A percentile compares a stretch with the other conserved stretches of the same genome.
Evolutionary conservation across 23 red algal species (phyloP).

Genomic region (Gracilariopsis chorda): DNA sequence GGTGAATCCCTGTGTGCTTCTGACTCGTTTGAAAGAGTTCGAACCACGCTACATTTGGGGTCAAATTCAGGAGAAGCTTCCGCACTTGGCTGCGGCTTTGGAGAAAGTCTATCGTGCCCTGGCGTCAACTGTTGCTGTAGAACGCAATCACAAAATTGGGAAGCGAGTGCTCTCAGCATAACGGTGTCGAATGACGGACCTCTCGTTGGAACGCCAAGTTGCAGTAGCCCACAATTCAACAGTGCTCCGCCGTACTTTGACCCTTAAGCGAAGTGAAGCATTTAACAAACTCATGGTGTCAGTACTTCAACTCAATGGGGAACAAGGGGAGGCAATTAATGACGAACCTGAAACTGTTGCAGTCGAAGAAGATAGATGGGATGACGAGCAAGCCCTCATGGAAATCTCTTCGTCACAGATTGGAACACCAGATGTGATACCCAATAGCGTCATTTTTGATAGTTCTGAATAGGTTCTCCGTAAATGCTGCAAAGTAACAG

Average conservation of each 20-base stretch:
- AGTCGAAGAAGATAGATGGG: background rate
- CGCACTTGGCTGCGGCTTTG: background rate
- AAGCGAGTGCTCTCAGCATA: background rate
- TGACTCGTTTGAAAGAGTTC: background rate
- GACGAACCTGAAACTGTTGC: background rate
- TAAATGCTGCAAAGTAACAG: too few species aligned
- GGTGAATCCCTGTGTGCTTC: background rate
- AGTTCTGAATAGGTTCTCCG: too few species aligned
- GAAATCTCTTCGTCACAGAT: background rate
- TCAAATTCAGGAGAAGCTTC: background rate
- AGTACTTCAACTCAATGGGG: background rate
- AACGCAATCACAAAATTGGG: background rate
- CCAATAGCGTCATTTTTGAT: background rate
- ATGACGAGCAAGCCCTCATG: background rate
- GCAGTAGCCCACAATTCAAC: background rate
- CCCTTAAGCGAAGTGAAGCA: background rate
- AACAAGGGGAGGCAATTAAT: background rate
- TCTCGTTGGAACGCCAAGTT: background rate
- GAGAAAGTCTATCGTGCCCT: background rate
- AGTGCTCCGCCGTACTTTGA: background rate
- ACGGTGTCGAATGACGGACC: background rate
- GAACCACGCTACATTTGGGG: background rate
- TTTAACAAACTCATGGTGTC: background rate
- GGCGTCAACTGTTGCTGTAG: background rate
- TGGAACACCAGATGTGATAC: background rate